A percentile compares a stretch with the other conserved stretches of the same genome.
Conservation (phyloP, 2,329 filamentous ascomycete species). For the Cryoendolithus antarcticus region DNA sequence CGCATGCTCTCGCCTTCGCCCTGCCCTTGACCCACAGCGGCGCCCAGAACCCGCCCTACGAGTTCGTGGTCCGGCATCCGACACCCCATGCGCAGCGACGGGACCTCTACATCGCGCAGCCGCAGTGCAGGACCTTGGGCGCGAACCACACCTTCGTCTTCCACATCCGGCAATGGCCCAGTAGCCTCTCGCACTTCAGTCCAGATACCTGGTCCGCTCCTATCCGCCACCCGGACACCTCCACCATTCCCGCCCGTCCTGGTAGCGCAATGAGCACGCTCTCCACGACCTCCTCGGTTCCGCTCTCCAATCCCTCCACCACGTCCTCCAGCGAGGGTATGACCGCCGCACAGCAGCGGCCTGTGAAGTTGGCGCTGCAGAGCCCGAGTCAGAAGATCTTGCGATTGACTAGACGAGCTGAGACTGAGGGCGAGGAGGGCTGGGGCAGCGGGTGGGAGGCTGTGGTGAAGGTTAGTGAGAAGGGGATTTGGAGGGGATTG, state of each 20-base stretch:
- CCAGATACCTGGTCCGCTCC: constrained; percentile 27
- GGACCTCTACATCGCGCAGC: constrained; percentile 92
- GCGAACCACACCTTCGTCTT: constrained; percentile 98
- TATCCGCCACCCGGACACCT: constrained; percentile 37
- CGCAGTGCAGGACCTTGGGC: constrained; percentile 77
- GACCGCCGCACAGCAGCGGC: constrained; percentile 51
- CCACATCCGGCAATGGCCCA: constrained; percentile 82
- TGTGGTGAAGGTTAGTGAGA: constrained; percentile 79
- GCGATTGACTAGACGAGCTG: constrained; percentile 55
- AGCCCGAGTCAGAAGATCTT: constrained; percentile 91
- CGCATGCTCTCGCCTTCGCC: constrained; percentile 78
- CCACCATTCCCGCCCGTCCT: constrained; percentile 38
- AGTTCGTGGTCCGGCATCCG: constrained; percentile 84
- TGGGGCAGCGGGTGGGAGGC: constrained; percentile 77
- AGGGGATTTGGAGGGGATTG: constrained; percentile 66
- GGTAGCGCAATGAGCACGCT: constrained; percentile 50
- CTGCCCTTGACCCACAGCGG: constrained; percentile 84
- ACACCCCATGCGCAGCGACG: constrained; percentile 96
- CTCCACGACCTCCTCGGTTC: constrained; percentile 39
- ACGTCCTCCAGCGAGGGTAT: constrained; percentile 43
- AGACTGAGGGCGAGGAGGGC: constrained; percentile 40
- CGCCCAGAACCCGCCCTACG: constrained; percentile 75
- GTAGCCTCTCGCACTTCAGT: constrained; percentile 37
- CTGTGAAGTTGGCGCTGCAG: constrained; percentile 91
- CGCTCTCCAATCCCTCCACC: constrained; percentile 41